Base-by-base conservation (phyloP, 257 asterid species). In the Lantana camara region DNA sequence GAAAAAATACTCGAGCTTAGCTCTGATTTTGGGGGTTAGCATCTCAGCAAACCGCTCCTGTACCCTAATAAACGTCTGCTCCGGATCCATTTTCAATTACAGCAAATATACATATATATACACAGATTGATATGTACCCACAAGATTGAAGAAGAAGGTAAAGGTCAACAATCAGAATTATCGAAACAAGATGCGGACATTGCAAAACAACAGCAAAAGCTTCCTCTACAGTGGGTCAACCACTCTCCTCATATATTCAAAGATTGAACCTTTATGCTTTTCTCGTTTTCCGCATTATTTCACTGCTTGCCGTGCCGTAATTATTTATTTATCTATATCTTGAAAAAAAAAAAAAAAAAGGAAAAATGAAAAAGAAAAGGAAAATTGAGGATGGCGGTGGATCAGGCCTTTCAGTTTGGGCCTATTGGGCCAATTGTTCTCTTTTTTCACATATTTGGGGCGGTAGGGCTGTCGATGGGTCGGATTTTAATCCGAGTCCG, bases 21-120 rank as follows among this genome's bases (percentile, higher is more conserved):
- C 95, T 76, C 99, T 78, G 71, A 93, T 82, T 75, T 78, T 81
- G 19, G 96, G 95, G 12, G 80, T 79, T 42, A 93, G 87, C 96
- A 93, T 75, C 87, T 93, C 95, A 3, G 97, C 77, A 57, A 93
- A 93, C 15, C 99, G 83, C 79, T 93, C 99, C 83, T 93, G 97
- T 38, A 93, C 97, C 73, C 99, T 79, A 45, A 93, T 93, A 71
- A 90, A 93, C 54, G 97, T 93, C 83, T 93, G 96, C 73, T 93
- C 99, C 38, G 97, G 96, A 90, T 93, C 99, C 99, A 93, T 93
- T 40, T 41, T 41, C 15, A 51, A 48, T 42, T 37, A 35, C 42
- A 52, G 63, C 63, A 29, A 52, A 6, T 29, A 24, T 46, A 19
- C 12, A 53, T 44, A 50, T 6, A 30, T 41, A 29, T 8, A 34